Base-by-base conservation (phyloP, 2,329 filamentous ascomycete species). In the Colletotrichum paranaense region DNA sequence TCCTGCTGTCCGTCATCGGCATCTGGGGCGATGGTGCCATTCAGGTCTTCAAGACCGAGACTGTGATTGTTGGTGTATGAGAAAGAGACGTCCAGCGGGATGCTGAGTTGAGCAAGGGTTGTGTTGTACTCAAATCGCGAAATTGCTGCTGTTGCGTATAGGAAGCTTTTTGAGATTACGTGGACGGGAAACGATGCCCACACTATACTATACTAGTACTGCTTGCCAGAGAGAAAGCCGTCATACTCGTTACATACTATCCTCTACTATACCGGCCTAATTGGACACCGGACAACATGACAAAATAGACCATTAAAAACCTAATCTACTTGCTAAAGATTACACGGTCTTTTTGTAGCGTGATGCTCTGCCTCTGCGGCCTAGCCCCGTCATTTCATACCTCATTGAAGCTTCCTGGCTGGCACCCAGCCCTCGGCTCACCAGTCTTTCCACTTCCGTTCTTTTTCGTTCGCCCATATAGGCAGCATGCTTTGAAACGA, bases 11-110 rank as follows among this genome's bases (percentile, higher is more conserved):
- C 24, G 85, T 92, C 22, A 82, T 92, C 46, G 91, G 91, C 19
- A 89, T 93, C 77, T 93, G 91, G 91, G 91, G 91, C 5, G 91
- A 92, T 79, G 89, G 90, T 30, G 84, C 84, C 53, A 74, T 77
- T 24, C 75, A 72, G 62, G 75, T 73, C 38, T 76, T 75, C 67
- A 68, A 75, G 68, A 69, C 42, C 53, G 74, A 77, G 64, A 76
- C 75, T 26, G 73, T 75, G 28, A 68, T 76, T 7, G 63, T 74
- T 32, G 72, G 68, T 19, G 63, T 74, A 72, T 73, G 26, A 74
- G 72, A 42, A 49, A 72, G 72, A 49, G 26, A 49, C 46, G 24
- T 30, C 24, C 8, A n/a, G 12, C 19, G 5, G 56, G 26, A 56
- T 24, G 55, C n/a, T 63, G 30, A 28, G 12, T 4, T 4, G 22